Evolutionary conservation across 176 grass and related monocot species (phyloP), one percentile per base, ranked within the genome.

Genomic region (Melocanna baccifera): DNA sequence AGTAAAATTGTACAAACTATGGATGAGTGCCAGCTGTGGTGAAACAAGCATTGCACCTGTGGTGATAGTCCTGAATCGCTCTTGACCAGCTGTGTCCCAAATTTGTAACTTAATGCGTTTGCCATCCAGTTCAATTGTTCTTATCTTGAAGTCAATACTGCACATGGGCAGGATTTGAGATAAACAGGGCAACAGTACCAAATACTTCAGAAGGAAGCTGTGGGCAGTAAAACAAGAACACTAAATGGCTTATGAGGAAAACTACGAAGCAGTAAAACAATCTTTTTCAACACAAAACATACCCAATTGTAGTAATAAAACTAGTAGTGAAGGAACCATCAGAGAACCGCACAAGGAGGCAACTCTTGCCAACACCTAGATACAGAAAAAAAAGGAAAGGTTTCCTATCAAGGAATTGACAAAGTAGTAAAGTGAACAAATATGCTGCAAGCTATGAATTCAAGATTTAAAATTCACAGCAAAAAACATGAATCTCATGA

Each of bases 31-130:
- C n/a, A n/a, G n/a, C n/a, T n/a, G n/a, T n/a, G n/a, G 20, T 37
- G 37, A 78, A 61, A 85, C 37, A 26, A 85, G 29, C 18, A 69
- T 34, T 12, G 19, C 72, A 94, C 92, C 92, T 72, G 92, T 94
- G 23, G 88, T 94, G 53, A 94, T 94, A 86, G 92, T 94, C 77
- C 88, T 89, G 43, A 94, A 94, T 83, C 92, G 86, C 77, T 94
- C 92, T 80, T 94, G 92, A 55, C 92, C 92, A 76, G 92, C 92
- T 39, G 92, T 94, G 67, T 94, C 92, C 92, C 92, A 94, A 84
- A 94, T 94, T 75, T 91, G 88, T 42, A 94, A 80, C 82, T 91
- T 94, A 87, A 91, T 88, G 22, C 88, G 85, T 52, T 94, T 94
- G 19, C 88, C 73, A 37, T 94, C 92, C 61, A 94, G 86, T 79